A percentile compares a stretch with the other conserved stretches of the same genome.
Evolutionary conservation across 148 eudicot genomes (phyloP).

Genomic region (Fallopia convolvulus): DNA sequence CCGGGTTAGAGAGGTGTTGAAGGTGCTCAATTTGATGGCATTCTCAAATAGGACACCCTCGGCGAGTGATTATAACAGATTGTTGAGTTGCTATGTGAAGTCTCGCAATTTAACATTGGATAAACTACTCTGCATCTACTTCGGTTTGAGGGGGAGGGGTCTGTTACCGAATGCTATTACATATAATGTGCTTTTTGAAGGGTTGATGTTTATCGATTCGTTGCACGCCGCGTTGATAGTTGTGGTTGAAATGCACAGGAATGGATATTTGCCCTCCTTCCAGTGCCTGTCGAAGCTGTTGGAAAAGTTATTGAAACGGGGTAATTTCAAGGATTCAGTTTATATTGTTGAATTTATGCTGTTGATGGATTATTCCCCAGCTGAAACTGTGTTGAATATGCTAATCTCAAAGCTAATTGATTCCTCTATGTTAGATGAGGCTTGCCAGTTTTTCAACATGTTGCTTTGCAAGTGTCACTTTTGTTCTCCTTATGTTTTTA

Average conservation of each 20-base stretch:
- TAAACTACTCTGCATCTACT: conserved; percentile 24
- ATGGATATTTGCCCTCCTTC: conserved; percentile 45
- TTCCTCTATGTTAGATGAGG: conserved; percentile 33
- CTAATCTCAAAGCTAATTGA: conserved; percentile 36
- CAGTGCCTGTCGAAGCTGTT: conserved; percentile 30
- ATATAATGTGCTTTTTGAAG: conserved; percentile 37
- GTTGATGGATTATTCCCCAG: conserved; percentile 26
- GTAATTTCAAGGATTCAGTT: conserved; percentile 23
- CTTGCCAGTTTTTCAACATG: conserved; percentile 26
- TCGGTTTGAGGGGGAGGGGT: conserved; percentile 34
- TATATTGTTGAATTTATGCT: conserved; percentile 38
- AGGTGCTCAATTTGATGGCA: conserved; percentile 29
- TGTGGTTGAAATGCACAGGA: conserved; percentile 33
- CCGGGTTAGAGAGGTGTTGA: conserved; percentile 27
- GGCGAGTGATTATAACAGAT: conserved; percentile 41
- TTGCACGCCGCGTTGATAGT: conserved; percentile 23
- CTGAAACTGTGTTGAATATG: conserved; percentile 17
- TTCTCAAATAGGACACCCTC: conserved; percentile 29
- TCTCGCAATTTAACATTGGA: conserved; percentile 30
- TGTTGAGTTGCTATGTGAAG: conserved; percentile 35
- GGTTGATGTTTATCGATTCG: conserved; percentile 25
- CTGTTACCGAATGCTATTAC: conserved; percentile 41
- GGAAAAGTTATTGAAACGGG: conserved; percentile 26
- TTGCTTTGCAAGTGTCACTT: conserved; percentile 25
- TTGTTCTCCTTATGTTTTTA: conserved; percentile 26